phyloP scores from a whole-genome alignment of 768 basidiomycete species.

The Psilocybe tampanensis region DNA sequence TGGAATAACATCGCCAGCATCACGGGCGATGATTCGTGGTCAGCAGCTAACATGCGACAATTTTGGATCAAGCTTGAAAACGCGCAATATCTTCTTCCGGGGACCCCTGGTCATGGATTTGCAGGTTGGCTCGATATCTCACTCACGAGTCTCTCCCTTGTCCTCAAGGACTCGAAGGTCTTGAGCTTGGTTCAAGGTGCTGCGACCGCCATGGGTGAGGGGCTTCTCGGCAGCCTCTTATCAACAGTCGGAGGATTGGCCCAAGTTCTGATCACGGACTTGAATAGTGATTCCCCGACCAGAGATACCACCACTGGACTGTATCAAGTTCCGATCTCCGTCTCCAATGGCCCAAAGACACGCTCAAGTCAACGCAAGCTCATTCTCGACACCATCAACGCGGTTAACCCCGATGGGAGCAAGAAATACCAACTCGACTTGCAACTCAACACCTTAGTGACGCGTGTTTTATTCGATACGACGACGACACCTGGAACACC shows the following conservation, averaged over 20 bases:
- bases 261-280: not conserved
- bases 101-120: slow-evolving; percentile 6
- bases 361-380: slow-evolving; percentile 8
- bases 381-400: slow-evolving; percentile 3
- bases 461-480: slow-evolving; percentile 48
- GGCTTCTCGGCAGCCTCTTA: not conserved
- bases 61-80: slow-evolving; percentile 9
- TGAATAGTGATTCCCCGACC: not conserved
- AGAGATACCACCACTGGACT: slow-evolving; percentile 7
- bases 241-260: not conserved
- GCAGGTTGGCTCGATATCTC: slow-evolving; percentile 7
- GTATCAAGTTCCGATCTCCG: slow-evolving; percentile 8
- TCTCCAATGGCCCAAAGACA: slow-evolving; percentile 2
- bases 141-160: not conserved
- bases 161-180: slow-evolving; percentile 4
- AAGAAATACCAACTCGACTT: slow-evolving; percentile 51
- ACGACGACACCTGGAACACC: slow-evolving; percentile 47
- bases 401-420: slow-evolving; percentile 1
- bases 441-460: slow-evolving; percentile 60
- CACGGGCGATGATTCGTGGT: slow-evolving; percentile 9
- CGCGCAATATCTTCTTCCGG: slow-evolving; percentile 5
- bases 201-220: slow-evolving; percentile 1
- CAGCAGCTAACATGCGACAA: slow-evolving; percentile 3
- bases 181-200: slow-evolving; percentile 3
- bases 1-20: slow-evolving; percentile 11